These are phyloP conservation scores for Neoboletus brunneissimus DNA, from an alignment of 768 basidiomycete species.

Conservation along the genomic window DNA sequence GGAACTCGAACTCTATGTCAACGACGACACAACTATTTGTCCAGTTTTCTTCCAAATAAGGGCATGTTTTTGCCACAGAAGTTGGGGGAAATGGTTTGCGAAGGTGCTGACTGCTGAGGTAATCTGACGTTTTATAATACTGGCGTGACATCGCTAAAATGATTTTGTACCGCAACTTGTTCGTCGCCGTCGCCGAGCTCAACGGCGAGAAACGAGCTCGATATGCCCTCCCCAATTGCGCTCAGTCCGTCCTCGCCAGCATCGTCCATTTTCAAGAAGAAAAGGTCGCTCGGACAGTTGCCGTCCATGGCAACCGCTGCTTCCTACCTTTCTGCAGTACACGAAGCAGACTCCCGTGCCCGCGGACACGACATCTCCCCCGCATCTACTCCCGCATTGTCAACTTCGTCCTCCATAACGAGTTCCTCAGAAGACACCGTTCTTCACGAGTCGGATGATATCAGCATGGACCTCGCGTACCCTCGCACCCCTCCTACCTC, in stretches of 20 bases:
- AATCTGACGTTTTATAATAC: constrained; percentile 23
- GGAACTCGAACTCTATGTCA: not conserved
- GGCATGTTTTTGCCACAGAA: not conserved
- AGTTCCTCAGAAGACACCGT: constrained; percentile 66
- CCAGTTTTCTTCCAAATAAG: not conserved
- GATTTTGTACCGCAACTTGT: constrained; percentile 7
- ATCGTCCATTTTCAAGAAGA: constrained; percentile 63
- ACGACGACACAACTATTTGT: not conserved
- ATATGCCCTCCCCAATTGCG: constrained; percentile 64
- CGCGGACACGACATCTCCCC: constrained; percentile 49
- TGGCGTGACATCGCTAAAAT: constrained; percentile 15
- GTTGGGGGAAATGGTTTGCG: not conserved
- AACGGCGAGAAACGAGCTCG: constrained; percentile 4
- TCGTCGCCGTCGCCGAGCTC: constrained; percentile 14
- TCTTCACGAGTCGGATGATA: constrained; percentile 51
- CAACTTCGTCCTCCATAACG: constrained; percentile 71
- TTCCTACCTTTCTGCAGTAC: constrained; percentile 59
- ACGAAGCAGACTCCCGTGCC: constrained; percentile 66
- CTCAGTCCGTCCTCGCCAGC: constrained; percentile 49
- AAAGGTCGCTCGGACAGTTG: constrained; percentile 37
- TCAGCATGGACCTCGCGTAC: constrained; percentile 56
- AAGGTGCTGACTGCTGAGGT: constrained; percentile 20
- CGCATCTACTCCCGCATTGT: constrained; percentile 67
- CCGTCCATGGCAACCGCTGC: constrained; percentile 50
- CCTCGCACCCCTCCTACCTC: constrained; percentile 74